These are phyloP conservation scores for Sanguinoderma infundibulare DNA, from an alignment of 1,284 basidiomycete genomes.

Conservation along the genomic window DNA sequence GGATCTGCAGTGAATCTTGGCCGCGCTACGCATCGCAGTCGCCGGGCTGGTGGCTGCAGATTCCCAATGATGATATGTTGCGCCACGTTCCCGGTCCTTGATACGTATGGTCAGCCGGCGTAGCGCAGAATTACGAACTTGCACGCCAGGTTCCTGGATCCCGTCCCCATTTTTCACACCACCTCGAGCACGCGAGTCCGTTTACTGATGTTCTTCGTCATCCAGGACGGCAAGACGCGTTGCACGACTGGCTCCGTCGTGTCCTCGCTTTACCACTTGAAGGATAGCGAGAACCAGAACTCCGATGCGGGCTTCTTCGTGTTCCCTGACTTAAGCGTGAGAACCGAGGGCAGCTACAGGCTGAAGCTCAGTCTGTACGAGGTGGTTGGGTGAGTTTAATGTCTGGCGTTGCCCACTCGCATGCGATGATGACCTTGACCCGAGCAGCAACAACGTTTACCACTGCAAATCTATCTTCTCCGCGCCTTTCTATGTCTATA, in stretches of 20 bases:
- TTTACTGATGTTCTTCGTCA: not conserved
- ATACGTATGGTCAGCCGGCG: not conserved
- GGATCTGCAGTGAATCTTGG: slow-evolving; percentile 5
- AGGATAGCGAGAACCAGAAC: slow-evolving; percentile 85
- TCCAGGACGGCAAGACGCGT: slow-evolving; percentile 83
- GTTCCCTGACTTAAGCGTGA: slow-evolving; percentile 85
- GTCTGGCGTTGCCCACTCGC: not conserved
- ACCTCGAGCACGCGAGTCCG: not conserved
- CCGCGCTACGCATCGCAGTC: not conserved
- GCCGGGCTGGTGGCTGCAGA: not conserved
- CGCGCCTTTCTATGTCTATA: slow-evolving; percentile 88
- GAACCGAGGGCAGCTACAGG: slow-evolving; percentile 87
- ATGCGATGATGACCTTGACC: not conserved
- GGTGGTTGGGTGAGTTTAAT: slow-evolving; percentile 80
- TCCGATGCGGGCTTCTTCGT: slow-evolving; percentile 92
- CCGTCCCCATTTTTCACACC: not conserved
- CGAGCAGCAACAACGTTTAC: slow-evolving; percentile 36
- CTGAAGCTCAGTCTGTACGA: slow-evolving; percentile 93
- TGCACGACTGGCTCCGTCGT: slow-evolving; percentile 91
- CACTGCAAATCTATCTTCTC: slow-evolving; percentile 91
- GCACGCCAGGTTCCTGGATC: not conserved
- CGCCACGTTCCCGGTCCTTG: slow-evolving; percentile 7
- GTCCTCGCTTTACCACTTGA: slow-evolving; percentile 92
- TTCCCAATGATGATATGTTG: not conserved
- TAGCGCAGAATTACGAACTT: not conserved